Base-by-base conservation (phyloP, 306 rosid genomes). In the Begonia masoniana region DNA sequence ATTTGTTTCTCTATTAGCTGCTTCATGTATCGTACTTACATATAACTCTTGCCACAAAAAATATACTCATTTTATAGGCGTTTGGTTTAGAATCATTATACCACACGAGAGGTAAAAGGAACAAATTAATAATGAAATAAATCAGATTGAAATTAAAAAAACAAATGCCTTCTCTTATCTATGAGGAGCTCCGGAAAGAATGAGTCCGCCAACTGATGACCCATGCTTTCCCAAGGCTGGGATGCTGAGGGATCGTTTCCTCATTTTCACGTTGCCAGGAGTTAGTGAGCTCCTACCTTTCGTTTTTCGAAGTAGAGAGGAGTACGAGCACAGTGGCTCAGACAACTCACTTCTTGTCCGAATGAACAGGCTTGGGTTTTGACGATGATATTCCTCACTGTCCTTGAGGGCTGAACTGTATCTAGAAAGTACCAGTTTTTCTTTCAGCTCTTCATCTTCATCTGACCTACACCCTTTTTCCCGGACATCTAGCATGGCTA, bases 161-260 rank as follows among this genome's bases (percentile, higher is more conserved):
- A 17, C 19, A 17, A 31, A 31, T 5, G 39, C 39, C 9, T 31
- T 2, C 39, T 31, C 39, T 31, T 75, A 78, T 63, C 82, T 70
- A 57, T 62, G 83, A 62, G 92, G 79, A 71, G 86, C 58, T 56
- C 92, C 86, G 15, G 91, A 78, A 55, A 78, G 86, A 59, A 83
- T 73, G 35, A 82, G 82, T 58, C 70, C 96, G 47, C 43, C 67
- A 49, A 69, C 51, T 46, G 72, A 57, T 45, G 94, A 67, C 39
- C 77, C 71, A 45, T 71, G 74, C 52, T 77, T 83, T 72, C 79
- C 63, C 53, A 75, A 26, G 48, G 89, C 82, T 2, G 99, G 84
- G 71, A 82, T 89, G 78, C 94, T 80, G 49, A 71, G 96, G 57
- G 86, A 83, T 12, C 94, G 94, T 71, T 66, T 81, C 72, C 84